Percentiles rank a stretch among this genome's conserved stretches.
Conservation (phyloP, 345 rosid genomes). For the Pistacia atlantica region DNA sequence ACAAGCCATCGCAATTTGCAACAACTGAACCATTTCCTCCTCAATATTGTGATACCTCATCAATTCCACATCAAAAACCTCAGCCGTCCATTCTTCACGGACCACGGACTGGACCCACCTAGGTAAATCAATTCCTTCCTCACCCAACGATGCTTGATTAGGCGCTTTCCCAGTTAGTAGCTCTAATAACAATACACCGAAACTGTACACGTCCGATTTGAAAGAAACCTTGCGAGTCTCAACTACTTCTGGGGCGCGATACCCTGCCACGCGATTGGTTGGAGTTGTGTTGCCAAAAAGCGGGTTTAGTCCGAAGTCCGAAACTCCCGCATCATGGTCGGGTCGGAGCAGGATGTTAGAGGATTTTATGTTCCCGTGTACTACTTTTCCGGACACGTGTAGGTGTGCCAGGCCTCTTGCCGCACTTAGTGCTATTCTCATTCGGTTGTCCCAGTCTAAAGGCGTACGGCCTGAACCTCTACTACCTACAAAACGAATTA, state of each 20-base stretch:
- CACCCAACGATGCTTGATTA: slow-evolving; percentile 91
- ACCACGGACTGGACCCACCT: slow-evolving; percentile 99
- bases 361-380: slow-evolving; percentile 92
- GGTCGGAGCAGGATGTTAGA: slow-evolving; percentile 82
- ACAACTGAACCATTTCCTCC: slow-evolving; percentile 97
- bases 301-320: slow-evolving; percentile 88
- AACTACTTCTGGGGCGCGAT: slow-evolving; percentile 87
- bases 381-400: slow-evolving; percentile 63
- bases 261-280: slow-evolving; percentile 78
- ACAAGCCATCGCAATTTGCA: slow-evolving; percentile 94
- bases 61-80: slow-evolving; percentile 89
- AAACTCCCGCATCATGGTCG: slow-evolving; percentile 63
- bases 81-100: slow-evolving; percentile 98
- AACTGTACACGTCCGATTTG: slow-evolving; percentile 95
- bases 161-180: slow-evolving; percentile 92
- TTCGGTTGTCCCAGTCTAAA: slow-evolving; percentile 87
- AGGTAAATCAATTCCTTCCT: slow-evolving; percentile 94
- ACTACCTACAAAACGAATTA: slow-evolving; percentile 52
- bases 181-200: slow-evolving; percentile 84
- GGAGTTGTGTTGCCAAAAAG: slow-evolving; percentile 63
- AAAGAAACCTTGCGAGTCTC: slow-evolving; percentile 76
- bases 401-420: slow-evolving; percentile 82
- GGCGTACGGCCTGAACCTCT: slow-evolving; percentile 94
- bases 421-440: slow-evolving; percentile 69
- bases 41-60: slow-evolving; percentile 92